Evolutionary conservation across 495 filamentous ascomycete species (phyloP).

Genomic region (Rusavskia elegans): DNA sequence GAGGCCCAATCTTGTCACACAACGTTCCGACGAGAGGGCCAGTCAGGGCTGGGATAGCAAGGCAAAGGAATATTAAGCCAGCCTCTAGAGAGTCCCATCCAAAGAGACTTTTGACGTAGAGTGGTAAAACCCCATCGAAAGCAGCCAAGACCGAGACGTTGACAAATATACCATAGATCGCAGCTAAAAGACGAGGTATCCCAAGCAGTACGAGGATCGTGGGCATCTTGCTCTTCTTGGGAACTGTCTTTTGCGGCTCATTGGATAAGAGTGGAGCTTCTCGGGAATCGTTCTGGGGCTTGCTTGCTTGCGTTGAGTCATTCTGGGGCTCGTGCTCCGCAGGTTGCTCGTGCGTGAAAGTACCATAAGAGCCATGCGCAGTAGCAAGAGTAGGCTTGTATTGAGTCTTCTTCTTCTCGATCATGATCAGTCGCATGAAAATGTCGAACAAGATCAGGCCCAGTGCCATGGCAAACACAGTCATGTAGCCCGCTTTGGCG

Average conservation of each 20-base stretch:
- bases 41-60: constrained; percentile 26
- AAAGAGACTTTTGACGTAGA: constrained; percentile 31
- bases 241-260: neutral
- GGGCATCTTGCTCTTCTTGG: constrained; percentile 12
- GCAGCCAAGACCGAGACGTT: constrained; percentile 30
- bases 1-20: constrained; percentile 36
- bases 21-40: constrained; percentile 21
- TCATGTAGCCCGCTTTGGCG: constrained; percentile 34
- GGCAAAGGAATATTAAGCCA: constrained; percentile 42
- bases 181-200: constrained; percentile 25
- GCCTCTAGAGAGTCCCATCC: constrained; percentile 40
- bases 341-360: constrained; percentile 2
- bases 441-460: constrained; percentile 40
- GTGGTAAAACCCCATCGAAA: constrained; percentile 33
- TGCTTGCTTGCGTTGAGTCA: neutral
- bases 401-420: constrained; percentile 39
- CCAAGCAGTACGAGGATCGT: constrained; percentile 29
- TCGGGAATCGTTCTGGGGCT: neutral
- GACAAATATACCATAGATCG: constrained; percentile 28
- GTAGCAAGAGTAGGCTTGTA: constrained; percentile 22
- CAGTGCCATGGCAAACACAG: constrained; percentile 38
- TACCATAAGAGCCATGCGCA: constrained; percentile 8
- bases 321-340: constrained; percentile 1
- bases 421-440: constrained; percentile 38
- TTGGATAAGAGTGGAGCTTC: neutral